Conservation (phyloP, 305 asterid species). For the Fraxinus paxiana region DNA sequence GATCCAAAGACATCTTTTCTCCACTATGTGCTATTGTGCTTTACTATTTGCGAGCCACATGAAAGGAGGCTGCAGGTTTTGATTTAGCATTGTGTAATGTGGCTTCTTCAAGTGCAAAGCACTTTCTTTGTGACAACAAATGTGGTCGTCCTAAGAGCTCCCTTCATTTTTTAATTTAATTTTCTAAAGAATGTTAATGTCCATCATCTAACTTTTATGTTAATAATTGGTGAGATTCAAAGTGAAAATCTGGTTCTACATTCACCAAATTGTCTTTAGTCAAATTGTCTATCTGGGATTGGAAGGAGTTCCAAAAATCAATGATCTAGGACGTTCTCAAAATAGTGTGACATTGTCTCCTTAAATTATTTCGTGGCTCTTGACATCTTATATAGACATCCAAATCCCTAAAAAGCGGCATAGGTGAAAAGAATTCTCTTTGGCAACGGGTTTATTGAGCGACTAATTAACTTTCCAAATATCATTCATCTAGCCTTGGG, state of each 20-base stretch:
- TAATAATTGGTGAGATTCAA: background rate
- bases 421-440: background rate
- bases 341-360: background rate
- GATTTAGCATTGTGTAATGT: background rate
- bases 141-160: background rate
- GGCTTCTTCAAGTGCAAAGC: background rate
- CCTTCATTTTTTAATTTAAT: background rate
- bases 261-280: background rate
- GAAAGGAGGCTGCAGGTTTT: background rate
- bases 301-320: background rate
- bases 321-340: background rate
- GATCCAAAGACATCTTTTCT: background rate
- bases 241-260: background rate
- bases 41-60: background rate
- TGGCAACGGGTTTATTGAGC: background rate
- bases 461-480: background rate
- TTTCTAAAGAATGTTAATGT: background rate
- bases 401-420: background rate
- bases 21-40: background rate
- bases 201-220: background rate
- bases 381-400: background rate
- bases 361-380: background rate
- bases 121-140: background rate
- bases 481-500: background rate
- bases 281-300: background rate